A percentile compares a stretch with the other conserved stretches of the same genome.
Evolutionary conservation across 2,329 filamentous ascomycete genomes (phyloP).

Genomic region (Torrubiella hemipterigena): DNA sequence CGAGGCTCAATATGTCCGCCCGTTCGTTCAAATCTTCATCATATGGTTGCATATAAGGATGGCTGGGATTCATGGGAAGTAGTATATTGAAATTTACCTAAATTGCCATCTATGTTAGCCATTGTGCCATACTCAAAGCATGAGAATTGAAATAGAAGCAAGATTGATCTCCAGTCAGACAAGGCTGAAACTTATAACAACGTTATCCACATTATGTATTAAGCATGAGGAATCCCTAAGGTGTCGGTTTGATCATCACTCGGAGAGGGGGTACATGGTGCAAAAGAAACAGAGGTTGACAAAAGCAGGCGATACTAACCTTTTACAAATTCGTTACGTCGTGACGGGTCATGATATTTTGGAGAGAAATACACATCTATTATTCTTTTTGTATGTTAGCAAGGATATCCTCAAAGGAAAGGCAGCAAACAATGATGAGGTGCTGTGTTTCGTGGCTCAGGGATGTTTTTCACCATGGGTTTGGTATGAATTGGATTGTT

Average conservation of each 20-base stretch:
- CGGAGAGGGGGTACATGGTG: constrained; percentile 15
- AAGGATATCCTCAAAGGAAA: constrained; percentile 3
- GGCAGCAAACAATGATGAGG: constrained; percentile 6
- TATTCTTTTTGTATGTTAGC: too few species aligned
- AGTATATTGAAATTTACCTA: not conserved
- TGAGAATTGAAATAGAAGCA: constrained; percentile 11
- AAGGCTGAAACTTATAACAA: constrained; percentile 55
- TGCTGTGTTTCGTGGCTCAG: constrained; percentile 33
- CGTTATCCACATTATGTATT: constrained; percentile 53
- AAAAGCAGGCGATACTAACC: constrained; percentile 26
- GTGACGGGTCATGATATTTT: too few species aligned
- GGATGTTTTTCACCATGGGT: constrained; percentile 46
- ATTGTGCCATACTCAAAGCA: constrained; percentile 8
- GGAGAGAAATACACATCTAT: too few species aligned
- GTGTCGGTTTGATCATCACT: constrained; percentile 51
- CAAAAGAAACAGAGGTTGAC: constrained; percentile 3
- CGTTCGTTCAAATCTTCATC: constrained; percentile 59
- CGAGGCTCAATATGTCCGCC: constrained; percentile 53
- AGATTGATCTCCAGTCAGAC: constrained; percentile 41
- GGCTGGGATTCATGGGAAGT: not conserved
- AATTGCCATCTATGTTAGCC: too few species aligned
- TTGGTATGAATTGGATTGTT: constrained; percentile 55
- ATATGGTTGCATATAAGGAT: constrained; percentile 23
- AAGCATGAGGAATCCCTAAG: constrained; percentile 57
- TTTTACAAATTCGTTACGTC: constrained; percentile 31